Percentiles rank a stretch among this genome's conserved stretches.
Conservation (phyloP, 2,329 filamentous ascomycete genomes). For the Colletotrichum nymphaeae region DNA sequence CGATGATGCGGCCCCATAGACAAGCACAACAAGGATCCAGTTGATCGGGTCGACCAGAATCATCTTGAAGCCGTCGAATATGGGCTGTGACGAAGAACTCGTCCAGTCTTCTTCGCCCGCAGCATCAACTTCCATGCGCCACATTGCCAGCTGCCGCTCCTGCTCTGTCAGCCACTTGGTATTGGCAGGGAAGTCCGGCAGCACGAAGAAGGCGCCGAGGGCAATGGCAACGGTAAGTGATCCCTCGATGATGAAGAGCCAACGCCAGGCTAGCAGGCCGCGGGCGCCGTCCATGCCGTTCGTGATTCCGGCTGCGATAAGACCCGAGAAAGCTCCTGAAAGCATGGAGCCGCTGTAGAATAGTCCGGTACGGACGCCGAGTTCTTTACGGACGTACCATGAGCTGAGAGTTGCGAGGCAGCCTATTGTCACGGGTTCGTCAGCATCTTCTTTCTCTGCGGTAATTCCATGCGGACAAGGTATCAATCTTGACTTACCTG, state of each 20-base stretch:
- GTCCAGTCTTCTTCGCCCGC: slow-evolving; percentile 40
- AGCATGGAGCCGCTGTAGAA: slow-evolving; percentile 38
- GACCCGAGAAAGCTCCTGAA: slow-evolving; percentile 39
- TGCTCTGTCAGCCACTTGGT: slow-evolving; percentile 48
- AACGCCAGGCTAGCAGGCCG: slow-evolving; percentile 57
- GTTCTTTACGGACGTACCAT: slow-evolving; percentile 31
- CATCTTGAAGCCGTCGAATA: slow-evolving; percentile 38
- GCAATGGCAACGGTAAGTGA: slow-evolving; percentile 54
- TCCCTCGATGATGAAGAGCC: slow-evolving; percentile 59
- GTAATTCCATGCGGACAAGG: too few relatives aligned
- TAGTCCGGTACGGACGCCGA: slow-evolving; percentile 26
- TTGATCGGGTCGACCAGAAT: slow-evolving; percentile 37
- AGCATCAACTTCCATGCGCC: slow-evolving; percentile 37
- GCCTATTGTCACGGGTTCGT: not conserved
- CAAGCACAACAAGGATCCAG: slow-evolving; percentile 38
- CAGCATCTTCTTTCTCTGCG: not conserved
- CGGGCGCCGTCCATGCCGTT: slow-evolving; percentile 29
- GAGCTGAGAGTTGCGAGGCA: slow-evolving; percentile 29
- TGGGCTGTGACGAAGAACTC: slow-evolving; percentile 29
- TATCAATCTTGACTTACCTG: slow-evolving; percentile 42
- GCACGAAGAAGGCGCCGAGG: slow-evolving; percentile 43
- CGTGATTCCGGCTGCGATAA: slow-evolving; percentile 37
- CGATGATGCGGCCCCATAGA: slow-evolving; percentile 37
- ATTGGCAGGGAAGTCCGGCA: slow-evolving; percentile 45
- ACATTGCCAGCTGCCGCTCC: slow-evolving; percentile 39